Evolutionary conservation across 192 early-diverging fungal species (phyloP).

Genomic region (Gamsiella multidivaricata): DNA sequence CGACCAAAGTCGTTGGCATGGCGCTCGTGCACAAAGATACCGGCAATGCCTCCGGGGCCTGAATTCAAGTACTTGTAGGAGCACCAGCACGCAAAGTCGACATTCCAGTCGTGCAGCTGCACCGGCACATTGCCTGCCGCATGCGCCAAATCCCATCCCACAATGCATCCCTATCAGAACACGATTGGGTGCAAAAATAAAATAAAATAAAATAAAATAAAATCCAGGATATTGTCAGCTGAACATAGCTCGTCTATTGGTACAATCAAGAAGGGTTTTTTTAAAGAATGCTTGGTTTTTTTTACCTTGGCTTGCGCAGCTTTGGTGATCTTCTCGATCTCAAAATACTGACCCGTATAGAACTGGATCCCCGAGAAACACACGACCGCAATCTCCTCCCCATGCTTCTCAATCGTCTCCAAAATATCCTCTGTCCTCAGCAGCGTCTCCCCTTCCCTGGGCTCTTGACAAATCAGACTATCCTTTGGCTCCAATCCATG

Average conservation of each 20-base stretch:
- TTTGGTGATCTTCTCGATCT: constrained; percentile 85
- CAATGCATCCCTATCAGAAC: constrained; percentile 80
- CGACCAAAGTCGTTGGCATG: constrained; percentile 69
- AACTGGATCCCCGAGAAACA: constrained; percentile 93
- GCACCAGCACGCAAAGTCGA: constrained; percentile 99
- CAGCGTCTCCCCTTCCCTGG: constrained; percentile 76
- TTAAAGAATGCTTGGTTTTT: no score
- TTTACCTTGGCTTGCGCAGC: constrained; percentile 80
- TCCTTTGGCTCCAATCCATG: constrained; percentile 78
- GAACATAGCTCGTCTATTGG: background rate
- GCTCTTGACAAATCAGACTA: constrained; percentile 79
- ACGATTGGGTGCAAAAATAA: no score
- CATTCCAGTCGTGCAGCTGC: constrained; percentile 92
- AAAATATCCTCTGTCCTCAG: constrained; percentile 88
- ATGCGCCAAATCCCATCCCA: constrained; percentile 96
- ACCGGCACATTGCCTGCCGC: constrained; percentile 94
- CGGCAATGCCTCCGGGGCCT: constrained; percentile 95
- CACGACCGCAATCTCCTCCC: constrained; percentile 85
- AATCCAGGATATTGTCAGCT: background rate
- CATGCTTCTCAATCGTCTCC: constrained; percentile 74
- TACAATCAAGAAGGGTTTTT: no score
- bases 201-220: background rate
- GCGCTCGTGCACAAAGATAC: constrained; percentile 90
- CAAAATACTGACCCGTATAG: constrained; percentile 92
- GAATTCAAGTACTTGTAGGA: constrained; percentile 99